phyloP scores from a whole-genome alignment of 306 rosid species.

The Cyclanthera cordifolia region DNA sequence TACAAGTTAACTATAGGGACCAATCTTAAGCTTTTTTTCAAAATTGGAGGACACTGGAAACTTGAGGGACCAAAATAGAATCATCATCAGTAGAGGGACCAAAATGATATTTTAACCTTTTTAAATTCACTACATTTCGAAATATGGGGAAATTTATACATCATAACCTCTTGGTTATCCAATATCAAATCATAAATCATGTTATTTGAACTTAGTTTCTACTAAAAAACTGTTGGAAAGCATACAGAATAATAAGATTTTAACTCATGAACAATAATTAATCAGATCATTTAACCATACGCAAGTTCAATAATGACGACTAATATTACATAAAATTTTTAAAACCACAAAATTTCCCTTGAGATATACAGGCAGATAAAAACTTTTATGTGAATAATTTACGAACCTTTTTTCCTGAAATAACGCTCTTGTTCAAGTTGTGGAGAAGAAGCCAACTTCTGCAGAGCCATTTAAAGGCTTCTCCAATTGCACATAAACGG shows the following conservation, averaged over 20 bases:
- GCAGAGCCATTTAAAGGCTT: conserved; percentile 18
- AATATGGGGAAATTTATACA: too few relatives aligned
- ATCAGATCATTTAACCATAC: not conserved
- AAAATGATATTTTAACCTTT: too few relatives aligned
- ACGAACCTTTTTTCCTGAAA: not conserved
- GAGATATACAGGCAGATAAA: conserved; percentile 16
- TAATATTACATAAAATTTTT: conserved; percentile 49
- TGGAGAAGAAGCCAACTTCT: conserved; percentile 4
- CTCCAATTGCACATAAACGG: conserved; percentile 49
- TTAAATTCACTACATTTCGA: too few relatives aligned
- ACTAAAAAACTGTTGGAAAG: not conserved
- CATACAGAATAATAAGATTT: not conserved
- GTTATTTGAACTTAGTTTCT: too few relatives aligned
- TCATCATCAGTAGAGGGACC: too few relatives aligned
- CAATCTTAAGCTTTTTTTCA: too few relatives aligned
- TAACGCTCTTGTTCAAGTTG: not conserved
- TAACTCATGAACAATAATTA: not conserved
- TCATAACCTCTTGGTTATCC: too few relatives aligned
- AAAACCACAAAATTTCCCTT: conserved; percentile 62
- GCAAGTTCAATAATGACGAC: not conserved
- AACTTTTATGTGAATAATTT: not conserved
- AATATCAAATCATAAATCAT: too few relatives aligned
- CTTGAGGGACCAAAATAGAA: too few relatives aligned
- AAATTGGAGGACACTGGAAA: too few relatives aligned
- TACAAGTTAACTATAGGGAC: too few relatives aligned